Evolutionary conservation across 2,329 filamentous ascomycete species (phyloP), one percentile per base, ranked within the genome.

Genomic region (Ilyonectria mors-panacis): DNA sequence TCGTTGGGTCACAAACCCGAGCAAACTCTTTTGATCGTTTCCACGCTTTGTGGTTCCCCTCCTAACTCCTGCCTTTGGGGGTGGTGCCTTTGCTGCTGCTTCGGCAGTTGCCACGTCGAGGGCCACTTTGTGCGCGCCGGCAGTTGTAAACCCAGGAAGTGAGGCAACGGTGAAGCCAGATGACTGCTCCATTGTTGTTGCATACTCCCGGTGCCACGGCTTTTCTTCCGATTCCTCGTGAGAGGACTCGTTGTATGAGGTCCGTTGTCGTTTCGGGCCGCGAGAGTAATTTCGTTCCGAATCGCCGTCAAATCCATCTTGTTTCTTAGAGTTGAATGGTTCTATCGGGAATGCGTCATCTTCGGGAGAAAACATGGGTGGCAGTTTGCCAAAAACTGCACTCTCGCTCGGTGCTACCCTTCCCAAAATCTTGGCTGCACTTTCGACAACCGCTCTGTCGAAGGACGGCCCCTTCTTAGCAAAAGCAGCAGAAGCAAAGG

Each of bases 391-490:
- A 58, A 86, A 86, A 51, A 94, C 85, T 33, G 82, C 79, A 54
- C 85, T 80, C 56, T 88, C 82, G 1, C 85, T 80, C 10, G 93
- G 92, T 39, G 89, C 85, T 1, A 84, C 79, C 64, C 93, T 87
- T 7, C 87, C 81, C 5, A 98, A 82, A 19, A 97, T 95, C 55
- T 86, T 89, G 5, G 92, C 92, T 8, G 96, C 87, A 33, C 89
- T 88, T 44, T 87, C 85, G 12, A 96, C 85, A 1, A 90, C 84
- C 1, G 84, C 82, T 37, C 88, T 85, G 39, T 91, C 85, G 55
- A 97, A 88, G 0, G 88, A 89, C 1, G 95, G 93, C 0, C 94
- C 95, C 72, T 88, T 87, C 28, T 86, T 84, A 37, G 86, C 68
- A 87, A 88, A 78, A 80, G 73, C 76, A 26, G 68, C 75, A 6